Evolutionary conservation across 768 basidiomycete species (phyloP), one percentile per base, ranked within the genome.

Genomic region (Myochromella boudieri): DNA sequence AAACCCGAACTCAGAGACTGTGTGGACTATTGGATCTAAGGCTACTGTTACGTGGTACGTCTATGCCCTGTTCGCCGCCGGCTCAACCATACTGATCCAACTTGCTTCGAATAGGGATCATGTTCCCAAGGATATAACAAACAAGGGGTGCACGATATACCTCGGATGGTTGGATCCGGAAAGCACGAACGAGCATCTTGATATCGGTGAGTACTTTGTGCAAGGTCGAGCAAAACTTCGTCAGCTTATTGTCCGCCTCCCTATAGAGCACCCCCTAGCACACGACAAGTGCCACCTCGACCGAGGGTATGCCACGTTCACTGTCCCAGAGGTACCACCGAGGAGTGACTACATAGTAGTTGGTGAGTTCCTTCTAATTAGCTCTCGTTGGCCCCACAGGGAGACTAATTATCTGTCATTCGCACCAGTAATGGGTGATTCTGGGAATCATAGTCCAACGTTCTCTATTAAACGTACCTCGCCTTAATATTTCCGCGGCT

Each of bases 201-300:
- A 77, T 52, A 42, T 71, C 20, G 64, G 78, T 81, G 50, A 46
- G 66, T 18, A 33, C 27, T 20, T 49, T 24, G 28, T 20, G n/a
- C n/a, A n/a, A n/a, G n/a, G n/a, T n/a, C n/a, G n/a, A 39, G 26
- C 22, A 44, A 32, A 42, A 38, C 40, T 28, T 40, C 21, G 36
- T 21, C 26, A 44, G 38, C 44, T 53, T 46, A 40, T 37, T 33
- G 14, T 38, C 38, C n/a, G 31, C 28, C 4, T 36, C 41, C 38
- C 21, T 40, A 20, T 46, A 82, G 83, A 62, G 1, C 50, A 74
- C 38, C 81, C 82, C 6, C 68, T 85, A 38, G 81, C 77, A 2
- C 44, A 61, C 2, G 59, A 63, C 31, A n/a, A n/a, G n/a, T 72
- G 84, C 56, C 63, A 73, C 34, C 59, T 86, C 46, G 52, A 49